Conservation (phyloP, 2,329 filamentous ascomycete genomes). For the Fusarium pseudoanthophilum region DNA sequence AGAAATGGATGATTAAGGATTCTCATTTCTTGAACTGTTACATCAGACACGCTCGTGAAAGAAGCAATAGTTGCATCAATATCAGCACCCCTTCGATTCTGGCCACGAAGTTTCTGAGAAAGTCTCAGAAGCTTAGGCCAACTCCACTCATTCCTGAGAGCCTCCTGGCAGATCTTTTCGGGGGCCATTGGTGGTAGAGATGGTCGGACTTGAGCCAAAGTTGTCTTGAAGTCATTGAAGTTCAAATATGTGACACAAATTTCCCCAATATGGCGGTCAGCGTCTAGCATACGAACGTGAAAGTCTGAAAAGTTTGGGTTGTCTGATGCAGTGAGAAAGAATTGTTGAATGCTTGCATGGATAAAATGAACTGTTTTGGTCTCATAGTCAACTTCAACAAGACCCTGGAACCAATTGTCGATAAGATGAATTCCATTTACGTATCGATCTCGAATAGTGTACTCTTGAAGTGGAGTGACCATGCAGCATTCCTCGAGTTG, state of each 20-base stretch:
- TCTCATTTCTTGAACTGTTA: accelerated
- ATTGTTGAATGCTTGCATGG: neutral
- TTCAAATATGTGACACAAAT: neutral
- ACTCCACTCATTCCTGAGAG: neutral
- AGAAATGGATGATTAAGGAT: neutral
- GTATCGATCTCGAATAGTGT: neutral
- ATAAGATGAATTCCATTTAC: neutral
- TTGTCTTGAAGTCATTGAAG: neutral
- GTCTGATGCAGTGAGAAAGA: accelerated
- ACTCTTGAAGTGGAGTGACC: neutral
- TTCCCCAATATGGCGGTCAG: neutral
- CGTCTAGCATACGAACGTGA: accelerated
- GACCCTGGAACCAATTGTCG: neutral
- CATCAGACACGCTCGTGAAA: accelerated
- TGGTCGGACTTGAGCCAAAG: accelerated
- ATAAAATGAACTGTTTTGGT: neutral
- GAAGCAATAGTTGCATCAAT: neutral
- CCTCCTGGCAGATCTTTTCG: accelerated
- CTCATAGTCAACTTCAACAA: neutral
- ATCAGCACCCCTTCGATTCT: accelerated
- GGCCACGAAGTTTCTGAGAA: accelerated
- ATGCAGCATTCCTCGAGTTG: neutral
- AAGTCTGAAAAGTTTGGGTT: accelerated
- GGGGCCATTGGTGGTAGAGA: accelerated
- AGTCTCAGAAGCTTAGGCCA: accelerated